A percentile compares a stretch with the other conserved stretches of the same genome.
Evolutionary conservation across 2,329 filamentous ascomycete species (phyloP).

Genomic region (Pseudogymnoascus sp.): DNA sequence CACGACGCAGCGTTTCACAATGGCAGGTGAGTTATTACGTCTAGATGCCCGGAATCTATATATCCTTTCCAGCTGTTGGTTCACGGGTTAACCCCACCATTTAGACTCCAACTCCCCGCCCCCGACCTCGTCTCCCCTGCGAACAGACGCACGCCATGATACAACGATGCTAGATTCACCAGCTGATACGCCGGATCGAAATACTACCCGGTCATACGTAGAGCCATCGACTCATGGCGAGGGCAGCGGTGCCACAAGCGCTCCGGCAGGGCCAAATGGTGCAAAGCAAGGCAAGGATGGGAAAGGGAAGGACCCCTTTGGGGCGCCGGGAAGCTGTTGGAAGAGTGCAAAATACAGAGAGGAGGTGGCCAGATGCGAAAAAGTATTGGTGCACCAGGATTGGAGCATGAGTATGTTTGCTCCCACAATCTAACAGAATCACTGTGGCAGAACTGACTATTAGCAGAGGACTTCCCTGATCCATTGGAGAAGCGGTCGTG

Average conservation of each 20-base stretch:
- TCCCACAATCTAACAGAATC: background rate
- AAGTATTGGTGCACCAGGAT: constrained; percentile 42
- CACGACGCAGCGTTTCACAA: background rate
- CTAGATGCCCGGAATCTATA: background rate
- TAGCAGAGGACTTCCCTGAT: background rate
- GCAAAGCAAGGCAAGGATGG: constrained; percentile 14
- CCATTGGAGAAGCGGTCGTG: background rate
- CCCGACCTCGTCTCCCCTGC: constrained; percentile 7
- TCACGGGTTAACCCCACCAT: background rate
- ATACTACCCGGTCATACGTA: constrained; percentile 1
- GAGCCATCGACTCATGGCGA: background rate
- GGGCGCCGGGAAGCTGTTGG: constrained; percentile 43
- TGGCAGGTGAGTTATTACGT: background rate
- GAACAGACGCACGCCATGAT: background rate
- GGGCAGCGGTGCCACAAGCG: background rate
- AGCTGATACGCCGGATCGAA: background rate
- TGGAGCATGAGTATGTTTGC: constrained; percentile 37
- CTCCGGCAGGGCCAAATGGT: constrained; percentile 2
- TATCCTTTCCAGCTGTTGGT: background rate
- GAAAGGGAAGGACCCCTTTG: constrained; percentile 25
- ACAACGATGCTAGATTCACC: constrained; percentile 10
- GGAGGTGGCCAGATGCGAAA: constrained; percentile 43
- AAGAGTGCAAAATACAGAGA: constrained; percentile 48
- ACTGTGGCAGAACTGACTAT: background rate
- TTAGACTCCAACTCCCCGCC: background rate